Evolutionary conservation across 331 rosid species (phyloP).

Genomic region (Prunus yedoensis): DNA sequence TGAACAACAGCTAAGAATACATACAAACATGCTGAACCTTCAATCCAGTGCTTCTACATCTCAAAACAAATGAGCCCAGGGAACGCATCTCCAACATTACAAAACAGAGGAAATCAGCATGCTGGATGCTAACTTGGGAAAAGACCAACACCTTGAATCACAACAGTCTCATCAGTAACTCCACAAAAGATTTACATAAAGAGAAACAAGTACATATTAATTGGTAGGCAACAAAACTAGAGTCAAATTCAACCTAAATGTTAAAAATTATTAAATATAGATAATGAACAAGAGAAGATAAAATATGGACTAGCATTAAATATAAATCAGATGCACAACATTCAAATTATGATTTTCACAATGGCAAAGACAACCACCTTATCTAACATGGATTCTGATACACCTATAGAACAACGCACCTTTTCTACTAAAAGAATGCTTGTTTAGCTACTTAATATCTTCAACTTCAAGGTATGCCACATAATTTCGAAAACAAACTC

Average conservation of each 20-base stretch:
- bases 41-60: not conserved
- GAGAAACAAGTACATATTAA: not conserved
- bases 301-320: not conserved
- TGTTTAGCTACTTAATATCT: not conserved
- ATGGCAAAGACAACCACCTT: not conserved
- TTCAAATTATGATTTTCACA: not conserved
- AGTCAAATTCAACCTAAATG: not conserved
- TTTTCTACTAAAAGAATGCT: not conserved
- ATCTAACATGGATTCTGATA: not conserved
- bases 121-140: not conserved
- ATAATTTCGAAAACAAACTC: not conserved
- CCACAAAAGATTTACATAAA: not conserved
- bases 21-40: constrained; percentile 6
- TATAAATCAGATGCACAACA: constrained; percentile 2
- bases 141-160: not conserved
- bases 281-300: not conserved
- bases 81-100: not conserved
- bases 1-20: not conserved
- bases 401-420: not conserved
- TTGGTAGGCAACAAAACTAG: not conserved
- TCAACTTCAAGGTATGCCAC: not conserved
- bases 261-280: not conserved
- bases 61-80: not conserved
- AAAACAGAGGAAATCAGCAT: not conserved
- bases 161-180: not conserved